These are phyloP conservation scores for Volvox africanus DNA, from an alignment of 139 green algal species.

Conservation along the genomic window DNA sequence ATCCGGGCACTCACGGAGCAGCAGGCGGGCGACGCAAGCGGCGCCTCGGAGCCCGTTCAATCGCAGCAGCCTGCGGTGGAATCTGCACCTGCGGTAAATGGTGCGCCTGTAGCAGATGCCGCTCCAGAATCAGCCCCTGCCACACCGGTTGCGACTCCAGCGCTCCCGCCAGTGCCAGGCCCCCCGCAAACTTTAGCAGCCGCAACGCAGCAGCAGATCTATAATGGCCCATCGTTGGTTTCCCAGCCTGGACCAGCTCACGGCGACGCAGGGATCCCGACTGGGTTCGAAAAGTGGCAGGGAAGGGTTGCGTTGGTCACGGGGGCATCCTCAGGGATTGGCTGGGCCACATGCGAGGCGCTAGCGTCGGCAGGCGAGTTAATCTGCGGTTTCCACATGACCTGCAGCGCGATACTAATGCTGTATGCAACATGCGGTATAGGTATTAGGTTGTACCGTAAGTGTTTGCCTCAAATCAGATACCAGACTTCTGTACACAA, in stretches of 20 bases:
- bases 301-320: slow-evolving; percentile 84
- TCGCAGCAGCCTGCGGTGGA: neutral
- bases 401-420: too few species aligned
- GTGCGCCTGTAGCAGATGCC: neutral
- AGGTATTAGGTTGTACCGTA: too few species aligned
- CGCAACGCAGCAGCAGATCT: neutral
- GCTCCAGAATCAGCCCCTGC: neutral
- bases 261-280: neutral
- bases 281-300: slow-evolving; percentile 68
- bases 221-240: neutral
- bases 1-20: slow-evolving; percentile 39
- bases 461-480: too few species aligned
- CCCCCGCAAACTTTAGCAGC: neutral
- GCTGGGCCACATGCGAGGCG: slow-evolving; percentile 73
- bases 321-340: slow-evolving; percentile 83
- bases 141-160: neutral
- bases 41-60: neutral
- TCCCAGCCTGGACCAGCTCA: neutral
- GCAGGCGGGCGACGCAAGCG: neutral
- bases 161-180: neutral
- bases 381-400: too few species aligned
- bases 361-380: slow-evolving; percentile 65
- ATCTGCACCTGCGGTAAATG: neutral
- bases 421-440: too few species aligned
- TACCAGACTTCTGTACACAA: too few species aligned